These are phyloP conservation scores for Nemophila menziesii DNA, from an alignment of 257 asterid genomes.

Conservation along the genomic window DNA sequence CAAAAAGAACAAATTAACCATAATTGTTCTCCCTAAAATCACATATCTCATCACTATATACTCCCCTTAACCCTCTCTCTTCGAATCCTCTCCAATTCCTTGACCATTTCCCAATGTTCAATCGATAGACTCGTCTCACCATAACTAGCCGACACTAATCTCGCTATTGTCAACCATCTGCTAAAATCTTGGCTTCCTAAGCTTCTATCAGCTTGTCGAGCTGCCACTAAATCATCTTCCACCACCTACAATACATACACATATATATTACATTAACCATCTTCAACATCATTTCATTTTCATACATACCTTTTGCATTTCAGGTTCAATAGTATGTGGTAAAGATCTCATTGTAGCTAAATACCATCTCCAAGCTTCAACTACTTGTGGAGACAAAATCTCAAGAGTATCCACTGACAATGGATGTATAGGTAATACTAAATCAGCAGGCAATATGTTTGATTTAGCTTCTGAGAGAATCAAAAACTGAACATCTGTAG, in stretches of 20 bases:
- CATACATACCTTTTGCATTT: conserved; percentile 71
- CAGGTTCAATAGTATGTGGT: conserved; percentile 57
- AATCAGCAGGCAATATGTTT: conserved; percentile 73
- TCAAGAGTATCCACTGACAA: conserved; percentile 28
- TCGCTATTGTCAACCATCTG: conserved; percentile 88
- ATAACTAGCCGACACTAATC: conserved; percentile 56
- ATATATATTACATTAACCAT: too few relatives aligned
- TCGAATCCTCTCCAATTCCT: conserved; percentile 61
- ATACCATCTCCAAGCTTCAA: conserved; percentile 85
- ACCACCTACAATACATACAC: conserved; percentile 36
- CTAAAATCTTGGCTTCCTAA: conserved; percentile 70
- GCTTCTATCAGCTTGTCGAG: conserved; percentile 75
- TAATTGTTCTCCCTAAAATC: too few relatives aligned
- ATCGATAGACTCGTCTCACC: conserved; percentile 55
- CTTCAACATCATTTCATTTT: too few relatives aligned
- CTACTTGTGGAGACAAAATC: conserved; percentile 28
- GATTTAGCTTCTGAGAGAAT: conserved; percentile 85
- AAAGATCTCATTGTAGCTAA: conserved; percentile 65
- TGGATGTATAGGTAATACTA: conserved; percentile 69
- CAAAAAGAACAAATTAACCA: too few relatives aligned
- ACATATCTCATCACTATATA: too few relatives aligned
- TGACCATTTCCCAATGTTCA: conserved; percentile 92
- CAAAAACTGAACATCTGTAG: conserved; percentile 58
- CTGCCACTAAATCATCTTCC: conserved; percentile 85
- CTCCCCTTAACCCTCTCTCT: conserved; percentile 44